Evolutionary conservation across 495 filamentous ascomycete genomes (phyloP), one percentile per base, ranked within the genome.

Genomic region (Xylaria sp.): DNA sequence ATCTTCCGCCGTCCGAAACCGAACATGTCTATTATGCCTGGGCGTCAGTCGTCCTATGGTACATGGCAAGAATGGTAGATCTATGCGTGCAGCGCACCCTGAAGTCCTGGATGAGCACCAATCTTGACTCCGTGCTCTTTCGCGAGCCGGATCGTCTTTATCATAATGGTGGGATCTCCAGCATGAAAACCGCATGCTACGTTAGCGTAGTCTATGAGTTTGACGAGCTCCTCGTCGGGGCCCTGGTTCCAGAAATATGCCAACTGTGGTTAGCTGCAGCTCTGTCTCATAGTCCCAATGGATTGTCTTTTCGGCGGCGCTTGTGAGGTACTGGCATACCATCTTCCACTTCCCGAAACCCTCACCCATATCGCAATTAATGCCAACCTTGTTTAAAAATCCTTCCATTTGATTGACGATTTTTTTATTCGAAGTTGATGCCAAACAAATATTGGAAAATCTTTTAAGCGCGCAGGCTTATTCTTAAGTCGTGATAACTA

Each of bases 1-100:
- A 90, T 89, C 61, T 86, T 82, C 5, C 89, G 83, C 26, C 89
- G 77, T 2, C 89, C 89, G 72, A 91, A 91, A 8, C 89, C 89
- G 76, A 88, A 86, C 19, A 91, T 78, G 70, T 90, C 89, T 48
- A 84, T 37, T 48, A 84, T 37, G 8, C n/a, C 41, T n/a, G 17
- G 6, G 15, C 6, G 29, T 58, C 12, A 35, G 7, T 35, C 15
- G 17, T 58, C 21, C 7, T 11, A 8, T 21, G n/a, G n/a, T 2
- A 50, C 48, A 52, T 11, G 24, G 48, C 9, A 52, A 50, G 21
- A 26, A 11, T 26, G n/a, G 48, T 11, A 14, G 24, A 7, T 15
- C 5, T 26, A 14, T 52, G 21, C 21, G 48, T 41, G 15, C n/a
- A 35, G 41, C 57, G 0, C 19, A 40, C 58, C 58, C 41, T 61